Conservation (phyloP, 2,329 filamentous ascomycete genomes). For the Clonostachys rhizophaga region DNA sequence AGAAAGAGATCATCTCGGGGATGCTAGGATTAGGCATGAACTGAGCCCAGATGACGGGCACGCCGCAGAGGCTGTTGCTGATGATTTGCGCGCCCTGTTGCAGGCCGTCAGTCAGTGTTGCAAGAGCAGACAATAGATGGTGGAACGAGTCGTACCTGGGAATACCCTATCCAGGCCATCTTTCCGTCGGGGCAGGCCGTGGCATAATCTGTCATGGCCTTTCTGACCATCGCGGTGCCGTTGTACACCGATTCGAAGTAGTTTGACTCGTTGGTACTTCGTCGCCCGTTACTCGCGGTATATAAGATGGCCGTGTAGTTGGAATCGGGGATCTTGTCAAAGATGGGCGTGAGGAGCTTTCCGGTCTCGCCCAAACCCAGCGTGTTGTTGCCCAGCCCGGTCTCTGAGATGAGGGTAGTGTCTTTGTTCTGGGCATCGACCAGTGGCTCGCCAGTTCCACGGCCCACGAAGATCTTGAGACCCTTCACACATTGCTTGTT, state of each 20-base stretch:
- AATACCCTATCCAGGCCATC: conserved; percentile 3
- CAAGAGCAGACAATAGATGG: not conserved
- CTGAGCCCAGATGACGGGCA: conserved; percentile 2
- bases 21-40: not conserved
- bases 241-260: conserved; percentile 2
- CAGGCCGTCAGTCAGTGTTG: not conserved
- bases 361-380: not conserved
- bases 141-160: not conserved
- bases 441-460: conserved; percentile 1
- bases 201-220: not conserved
- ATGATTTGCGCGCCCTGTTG: conserved; percentile 14
- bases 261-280: not conserved
- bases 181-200: conserved; percentile 1
- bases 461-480: conserved; percentile 2
- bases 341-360: not conserved
- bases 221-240: conserved; percentile 1
- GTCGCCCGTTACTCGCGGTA: not conserved
- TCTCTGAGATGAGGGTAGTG: not conserved
- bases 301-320: not conserved
- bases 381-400: not conserved
- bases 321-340: not conserved
- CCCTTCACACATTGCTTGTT: not conserved
- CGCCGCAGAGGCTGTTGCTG: conserved; percentile 12
- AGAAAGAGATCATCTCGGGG: conserved; percentile 4
- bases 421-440: not conserved